phyloP scores from a whole-genome alignment of 1,139 yeast species.

The Spencermartinsiella ligniputridi region DNA sequence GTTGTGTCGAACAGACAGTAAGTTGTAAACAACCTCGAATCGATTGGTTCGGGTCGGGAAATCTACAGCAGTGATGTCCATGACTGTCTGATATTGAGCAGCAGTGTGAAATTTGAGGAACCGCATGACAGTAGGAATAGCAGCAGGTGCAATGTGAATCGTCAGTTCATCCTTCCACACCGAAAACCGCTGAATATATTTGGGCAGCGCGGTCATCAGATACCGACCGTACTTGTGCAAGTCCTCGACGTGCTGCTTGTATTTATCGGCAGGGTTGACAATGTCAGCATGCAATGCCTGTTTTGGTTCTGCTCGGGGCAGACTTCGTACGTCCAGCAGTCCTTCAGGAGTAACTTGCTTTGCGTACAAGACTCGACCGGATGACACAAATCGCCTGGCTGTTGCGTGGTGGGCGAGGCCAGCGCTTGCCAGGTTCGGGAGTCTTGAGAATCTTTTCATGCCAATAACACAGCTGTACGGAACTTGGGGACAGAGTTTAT shows the following conservation, averaged over 20 bases:
- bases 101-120: conserved; percentile 77
- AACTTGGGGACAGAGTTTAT: too few relatives aligned
- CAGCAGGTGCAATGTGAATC: conserved; percentile 70
- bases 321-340: conserved; percentile 27
- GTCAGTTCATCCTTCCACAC: conserved; percentile 91
- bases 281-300: conserved; percentile 51
- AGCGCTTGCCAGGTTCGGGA: too few relatives aligned
- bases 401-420: neutral
- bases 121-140: conserved; percentile 62
- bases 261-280: conserved; percentile 75
- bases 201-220: conserved; percentile 74
- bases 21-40: conserved; percentile 81
- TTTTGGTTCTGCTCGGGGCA: conserved; percentile 33
- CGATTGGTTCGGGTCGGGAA: conserved; percentile 80
- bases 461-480: too few relatives aligned
- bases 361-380: neutral
- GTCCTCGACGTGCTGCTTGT: conserved; percentile 63
- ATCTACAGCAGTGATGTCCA: conserved; percentile 85
- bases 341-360: conserved; percentile 33
- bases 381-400: neutral
- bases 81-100: conserved; percentile 70
- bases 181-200: conserved; percentile 74
- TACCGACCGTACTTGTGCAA: conserved; percentile 81
- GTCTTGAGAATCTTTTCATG: too few relatives aligned
- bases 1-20: conserved; percentile 77